A percentile compares a stretch with the other conserved stretches of the same genome.
phyloP scores from a whole-genome alignment of 139 green algal species.

The Mesotaenium endlicherianum region DNA sequence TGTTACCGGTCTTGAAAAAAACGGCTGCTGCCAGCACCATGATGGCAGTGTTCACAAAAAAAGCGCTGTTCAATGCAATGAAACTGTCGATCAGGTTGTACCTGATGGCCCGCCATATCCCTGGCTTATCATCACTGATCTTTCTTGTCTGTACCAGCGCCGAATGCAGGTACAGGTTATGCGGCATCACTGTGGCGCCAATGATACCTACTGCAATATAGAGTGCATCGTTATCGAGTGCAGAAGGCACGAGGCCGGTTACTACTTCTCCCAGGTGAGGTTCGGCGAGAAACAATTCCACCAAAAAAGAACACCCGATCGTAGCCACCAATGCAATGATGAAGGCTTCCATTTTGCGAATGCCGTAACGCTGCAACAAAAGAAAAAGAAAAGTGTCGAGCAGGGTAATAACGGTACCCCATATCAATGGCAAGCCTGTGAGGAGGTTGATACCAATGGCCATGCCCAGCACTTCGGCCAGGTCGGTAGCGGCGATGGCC shows the following conservation, averaged over 20 bases:
- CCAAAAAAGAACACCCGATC: neutral
- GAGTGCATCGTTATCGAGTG: neutral
- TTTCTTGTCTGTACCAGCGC: slow-evolving; percentile 63
- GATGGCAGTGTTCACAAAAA: slow-evolving; percentile 9
- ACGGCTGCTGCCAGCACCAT: slow-evolving; percentile 67
- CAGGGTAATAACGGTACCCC: slow-evolving; percentile 51
- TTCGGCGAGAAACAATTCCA: neutral
- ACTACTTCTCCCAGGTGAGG: neutral
- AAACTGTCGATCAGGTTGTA: neutral
- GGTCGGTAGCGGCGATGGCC: slow-evolving; percentile 45
- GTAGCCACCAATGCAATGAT: neutral
- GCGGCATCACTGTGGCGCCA: neutral
- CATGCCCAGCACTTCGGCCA: slow-evolving; percentile 41
- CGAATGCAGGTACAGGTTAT: slow-evolving; percentile 83
- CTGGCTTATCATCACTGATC: neutral
- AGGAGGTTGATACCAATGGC: slow-evolving; percentile 28
- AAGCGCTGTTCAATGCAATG: neutral
- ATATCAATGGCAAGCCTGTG: neutral
- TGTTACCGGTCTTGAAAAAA: neutral
- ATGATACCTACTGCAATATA: neutral
- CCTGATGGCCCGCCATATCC: neutral
- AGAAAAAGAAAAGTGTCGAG: neutral
- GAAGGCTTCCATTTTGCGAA: neutral
- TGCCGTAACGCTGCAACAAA: neutral
- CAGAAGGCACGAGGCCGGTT: neutral